Evolutionary conservation across 768 basidiomycete genomes (phyloP).

Genomic region (Erythrobasidium yunnanense): DNA sequence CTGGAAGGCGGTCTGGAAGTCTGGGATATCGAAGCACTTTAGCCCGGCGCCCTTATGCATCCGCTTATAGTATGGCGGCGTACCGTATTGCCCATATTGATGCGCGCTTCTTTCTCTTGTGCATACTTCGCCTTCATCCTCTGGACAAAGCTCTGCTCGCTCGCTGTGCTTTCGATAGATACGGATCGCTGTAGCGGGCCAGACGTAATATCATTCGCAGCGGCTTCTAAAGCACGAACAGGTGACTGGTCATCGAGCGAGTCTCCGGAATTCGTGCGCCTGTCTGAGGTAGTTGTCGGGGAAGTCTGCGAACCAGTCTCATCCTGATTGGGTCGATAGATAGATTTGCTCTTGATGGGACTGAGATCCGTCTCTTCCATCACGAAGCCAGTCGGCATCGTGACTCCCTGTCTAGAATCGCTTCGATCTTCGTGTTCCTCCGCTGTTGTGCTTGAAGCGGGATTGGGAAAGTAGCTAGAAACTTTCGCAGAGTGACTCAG

Average conservation of each 20-base stretch:
- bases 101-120: not conserved
- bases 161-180: conserved; percentile 19
- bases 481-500: conserved; percentile 9
- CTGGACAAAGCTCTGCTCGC: conserved; percentile 19
- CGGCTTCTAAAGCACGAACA: too few relatives aligned
- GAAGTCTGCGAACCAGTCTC: too few relatives aligned
- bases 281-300: too few relatives aligned
- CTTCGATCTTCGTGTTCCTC: not conserved
- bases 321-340: not conserved
- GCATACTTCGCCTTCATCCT: conserved; percentile 22
- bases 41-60: too few relatives aligned
- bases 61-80: too few relatives aligned
- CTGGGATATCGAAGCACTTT: too few relatives aligned
- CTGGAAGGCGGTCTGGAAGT: too few relatives aligned
- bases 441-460: not conserved
- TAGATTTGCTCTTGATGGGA: not conserved
- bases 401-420: not conserved
- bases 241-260: too few relatives aligned
- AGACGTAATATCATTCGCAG: too few relatives aligned
- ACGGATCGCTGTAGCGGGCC: not conserved
- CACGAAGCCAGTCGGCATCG: conserved; percentile 12
- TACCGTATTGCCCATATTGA: too few relatives aligned
- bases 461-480: not conserved
- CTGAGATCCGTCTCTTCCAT: conserved; percentile 3
- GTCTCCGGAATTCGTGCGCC: too few relatives aligned